A percentile compares a stretch with the other conserved stretches of the same genome.
phyloP scores from a whole-genome alignment of 129 eudicot species.

The Chrysanthemum lavandulifolium region DNA sequence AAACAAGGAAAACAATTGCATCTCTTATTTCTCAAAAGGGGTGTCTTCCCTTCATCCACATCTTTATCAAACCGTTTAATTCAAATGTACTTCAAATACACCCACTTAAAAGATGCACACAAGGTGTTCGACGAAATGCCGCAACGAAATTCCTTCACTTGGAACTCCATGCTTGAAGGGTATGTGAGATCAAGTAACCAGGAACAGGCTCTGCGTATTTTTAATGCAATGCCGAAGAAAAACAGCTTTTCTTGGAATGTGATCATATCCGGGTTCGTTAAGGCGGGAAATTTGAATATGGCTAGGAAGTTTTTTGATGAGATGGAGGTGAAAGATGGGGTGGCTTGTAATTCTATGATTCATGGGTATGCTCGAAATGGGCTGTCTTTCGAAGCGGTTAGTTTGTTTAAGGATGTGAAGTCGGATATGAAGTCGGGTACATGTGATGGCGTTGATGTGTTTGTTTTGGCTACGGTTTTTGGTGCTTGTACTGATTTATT shows the following conservation, averaged over 20 bases:
- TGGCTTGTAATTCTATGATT: conserved; percentile 66
- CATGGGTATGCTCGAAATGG: conserved; percentile 68
- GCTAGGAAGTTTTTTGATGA: conserved; percentile 52
- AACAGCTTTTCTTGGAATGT: conserved; percentile 73
- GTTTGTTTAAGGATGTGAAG: conserved; percentile 52
- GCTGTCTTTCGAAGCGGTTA: conserved; percentile 44
- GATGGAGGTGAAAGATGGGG: conserved; percentile 69
- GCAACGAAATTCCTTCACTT: conserved; percentile 59
- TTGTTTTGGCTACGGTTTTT: conserved; percentile 64
- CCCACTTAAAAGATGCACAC: conserved; percentile 44
- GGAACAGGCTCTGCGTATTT: conserved; percentile 41
- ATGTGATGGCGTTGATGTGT: conserved; percentile 35
- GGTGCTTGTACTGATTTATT: conserved; percentile 72
- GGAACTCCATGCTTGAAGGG: conserved; percentile 85
- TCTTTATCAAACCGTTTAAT: conserved; percentile 63
- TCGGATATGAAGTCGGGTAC: conserved; percentile 21
- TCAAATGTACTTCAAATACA: conserved; percentile 59
- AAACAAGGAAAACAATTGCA: conserved; percentile 67
- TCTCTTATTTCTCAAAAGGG: conserved; percentile 70
- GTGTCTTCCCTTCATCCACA: conserved; percentile 51
- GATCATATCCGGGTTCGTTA: conserved; percentile 52
- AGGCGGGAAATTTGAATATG: conserved; percentile 41
- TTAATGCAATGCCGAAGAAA: conserved; percentile 59
- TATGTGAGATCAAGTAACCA: conserved; percentile 44
- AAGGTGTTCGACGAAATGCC: conserved; percentile 84